Conservation (phyloP, 1,284 basidiomycete genomes). For the Albatrellus sp. region DNA sequence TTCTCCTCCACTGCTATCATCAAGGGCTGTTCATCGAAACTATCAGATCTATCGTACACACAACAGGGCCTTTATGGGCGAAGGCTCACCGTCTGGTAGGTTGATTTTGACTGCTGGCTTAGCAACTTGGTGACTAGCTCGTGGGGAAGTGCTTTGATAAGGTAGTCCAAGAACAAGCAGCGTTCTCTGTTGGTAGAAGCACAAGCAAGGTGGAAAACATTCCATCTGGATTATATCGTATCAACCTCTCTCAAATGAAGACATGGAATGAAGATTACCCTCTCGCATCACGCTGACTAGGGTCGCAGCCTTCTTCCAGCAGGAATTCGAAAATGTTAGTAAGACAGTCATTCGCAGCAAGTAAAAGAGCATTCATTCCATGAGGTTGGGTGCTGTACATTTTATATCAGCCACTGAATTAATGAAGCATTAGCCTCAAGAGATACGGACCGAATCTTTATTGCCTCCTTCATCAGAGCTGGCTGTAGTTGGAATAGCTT, state of each 20-base stretch:
- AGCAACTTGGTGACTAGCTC: conserved; percentile 31
- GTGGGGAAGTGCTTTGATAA: conserved; percentile 34
- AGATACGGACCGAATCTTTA: conserved; percentile 28
- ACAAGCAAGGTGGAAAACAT: conserved; percentile 39
- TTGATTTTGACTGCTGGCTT: conserved; percentile 29
- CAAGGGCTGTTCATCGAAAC: conserved; percentile 27
- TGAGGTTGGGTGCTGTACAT: conserved; percentile 29
- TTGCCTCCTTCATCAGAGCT: conserved; percentile 23
- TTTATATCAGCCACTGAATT: conserved; percentile 5
- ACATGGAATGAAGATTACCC: conserved; percentile 25
- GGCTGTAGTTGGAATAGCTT: conserved; percentile 28
- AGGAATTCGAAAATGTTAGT: conserved; percentile 35
- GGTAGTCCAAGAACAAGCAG: conserved; percentile 23
- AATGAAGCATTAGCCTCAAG: not conserved
- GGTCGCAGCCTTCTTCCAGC: conserved; percentile 31
- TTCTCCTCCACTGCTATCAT: conserved; percentile 30
- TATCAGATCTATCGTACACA: not conserved
- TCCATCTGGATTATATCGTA: conserved; percentile 26
- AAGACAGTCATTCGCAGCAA: conserved; percentile 24
- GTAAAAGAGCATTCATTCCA: conserved; percentile 29
- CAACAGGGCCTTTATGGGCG: too few relatives aligned
- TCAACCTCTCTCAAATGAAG: conserved; percentile 1
- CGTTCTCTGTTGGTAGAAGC: conserved; percentile 13
- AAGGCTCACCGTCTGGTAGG: conserved; percentile 33
- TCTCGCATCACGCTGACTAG: conserved; percentile 26